Conservation (phyloP, 164 flowering plant genomes). For the Vitis cinerea region DNA sequence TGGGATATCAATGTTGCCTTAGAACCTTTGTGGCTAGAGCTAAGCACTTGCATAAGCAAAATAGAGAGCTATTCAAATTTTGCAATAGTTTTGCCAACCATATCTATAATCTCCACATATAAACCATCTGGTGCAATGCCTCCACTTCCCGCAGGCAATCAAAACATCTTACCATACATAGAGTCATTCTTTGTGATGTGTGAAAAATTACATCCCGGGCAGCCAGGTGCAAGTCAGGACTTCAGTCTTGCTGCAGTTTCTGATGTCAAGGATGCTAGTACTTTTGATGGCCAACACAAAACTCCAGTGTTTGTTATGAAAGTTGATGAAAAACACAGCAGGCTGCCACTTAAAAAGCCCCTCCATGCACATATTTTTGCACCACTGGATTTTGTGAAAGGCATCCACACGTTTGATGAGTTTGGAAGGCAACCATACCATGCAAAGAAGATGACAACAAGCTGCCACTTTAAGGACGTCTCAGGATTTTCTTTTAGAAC, state of each 20-base stretch:
- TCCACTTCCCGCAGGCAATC: constrained; percentile 92
- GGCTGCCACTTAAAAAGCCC: too few relatives aligned
- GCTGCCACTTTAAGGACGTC: too few relatives aligned
- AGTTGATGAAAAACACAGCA: constrained; percentile 65
- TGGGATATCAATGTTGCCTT: constrained; percentile 65
- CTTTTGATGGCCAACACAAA: constrained; percentile 49
- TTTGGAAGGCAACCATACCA: too few relatives aligned
- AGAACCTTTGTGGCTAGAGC: constrained; percentile 92
- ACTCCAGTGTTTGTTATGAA: constrained; percentile 31
- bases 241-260: constrained; percentile 38
- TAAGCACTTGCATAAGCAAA: constrained; percentile 84
- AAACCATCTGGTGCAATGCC: constrained; percentile 52
- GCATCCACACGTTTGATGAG: too few relatives aligned
- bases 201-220: constrained; percentile 84
- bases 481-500: too few relatives aligned
- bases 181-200: constrained; percentile 95
- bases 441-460: too few relatives aligned
- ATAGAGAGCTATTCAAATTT: constrained; percentile 77
- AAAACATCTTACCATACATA: constrained; percentile 87
- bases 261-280: constrained; percentile 64
- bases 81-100: constrained; percentile 35
- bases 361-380: too few relatives aligned
- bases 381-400: too few relatives aligned
- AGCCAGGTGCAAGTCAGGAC: constrained; percentile 52
- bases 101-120: constrained; percentile 34